Base-by-base conservation (phyloP, 768 basidiomycete species). In the Tylopilus subfusipes region DNA sequence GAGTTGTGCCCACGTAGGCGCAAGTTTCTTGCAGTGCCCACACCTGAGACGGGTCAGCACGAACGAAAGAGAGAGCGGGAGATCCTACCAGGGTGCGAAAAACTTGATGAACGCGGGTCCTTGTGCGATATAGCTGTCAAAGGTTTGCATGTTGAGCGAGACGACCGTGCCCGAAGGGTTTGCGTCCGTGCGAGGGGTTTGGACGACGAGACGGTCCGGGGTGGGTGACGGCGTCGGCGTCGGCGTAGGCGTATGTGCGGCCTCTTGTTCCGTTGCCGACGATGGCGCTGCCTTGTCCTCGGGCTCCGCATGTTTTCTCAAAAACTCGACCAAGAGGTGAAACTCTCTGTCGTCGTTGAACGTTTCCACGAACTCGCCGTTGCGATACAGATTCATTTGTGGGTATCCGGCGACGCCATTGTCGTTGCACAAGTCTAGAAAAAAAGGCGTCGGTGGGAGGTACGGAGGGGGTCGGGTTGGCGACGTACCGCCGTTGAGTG, bases 1-100 rank as follows among this genome's bases (percentile, higher is more conserved):
- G 4, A 99, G 80, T 46, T 87, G 76, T 1, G 73, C 74, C 91
- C 93, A 98, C 0, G 75, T 78, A 48, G 86, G 93, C 1, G 91
- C 90, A 2, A 98, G 78, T 66, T 91, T 91, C 75, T 97, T 95
- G 80, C 96, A 99, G 72, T 98, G 95, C 5, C 90, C 90, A 68
- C 95, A 98, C 91, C 82, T 82, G 36, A 2, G 13, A 14, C 6
- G 4, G 1, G 18, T 59, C 6, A 61, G 48, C 42, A 25, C 16
- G 12, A 5, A 21, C 10, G 25, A 34, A 0, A 24, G 10, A 18
- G 29, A 30, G 42, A 6, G 24, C 19, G 7, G 24, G 24, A 9
- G 14, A 22, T 65, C 69, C 30, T 64, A 84, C 88, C 95, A 98
- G 0, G 95, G 95, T 0, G 94, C 96, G 68, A 81, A 98, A 76